phyloP scores from a whole-genome alignment of 2,329 filamentous ascomycete genomes.

The Harringtonia lauricola region DNA sequence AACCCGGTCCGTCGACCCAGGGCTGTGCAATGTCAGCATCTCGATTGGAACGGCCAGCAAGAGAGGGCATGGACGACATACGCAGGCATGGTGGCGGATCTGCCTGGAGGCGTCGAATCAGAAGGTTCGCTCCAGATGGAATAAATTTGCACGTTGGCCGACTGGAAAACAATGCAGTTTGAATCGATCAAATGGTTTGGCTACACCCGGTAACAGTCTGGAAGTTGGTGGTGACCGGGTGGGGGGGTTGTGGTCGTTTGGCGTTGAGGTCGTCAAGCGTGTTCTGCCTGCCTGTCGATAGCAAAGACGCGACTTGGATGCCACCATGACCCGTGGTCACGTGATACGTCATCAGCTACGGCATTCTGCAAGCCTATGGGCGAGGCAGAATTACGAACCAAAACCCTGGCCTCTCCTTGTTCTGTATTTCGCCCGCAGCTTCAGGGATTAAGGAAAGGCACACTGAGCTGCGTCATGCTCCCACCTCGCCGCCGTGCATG shows the following conservation, averaged over 20 bases:
- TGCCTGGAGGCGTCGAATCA: too few relatives aligned
- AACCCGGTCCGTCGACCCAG: slow-evolving; percentile 56
- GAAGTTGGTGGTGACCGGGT: not conserved
- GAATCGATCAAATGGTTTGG: too few relatives aligned
- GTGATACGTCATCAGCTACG: not conserved
- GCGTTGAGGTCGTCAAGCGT: not conserved
- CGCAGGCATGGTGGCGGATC: slow-evolving; percentile 12
- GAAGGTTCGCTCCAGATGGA: too few relatives aligned
- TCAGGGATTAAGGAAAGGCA: too few relatives aligned
- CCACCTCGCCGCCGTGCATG: too few relatives aligned
- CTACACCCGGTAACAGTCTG: too few relatives aligned
- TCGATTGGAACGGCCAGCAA: not conserved
- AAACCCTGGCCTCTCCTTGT: too few relatives aligned
- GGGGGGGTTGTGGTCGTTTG: not conserved
- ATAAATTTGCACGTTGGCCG: too few relatives aligned
- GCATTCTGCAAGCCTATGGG: not conserved
- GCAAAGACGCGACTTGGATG: not conserved
- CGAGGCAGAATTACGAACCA: too few relatives aligned
- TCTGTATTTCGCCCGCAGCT: too few relatives aligned
- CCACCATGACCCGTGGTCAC: not conserved
- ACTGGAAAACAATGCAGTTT: too few relatives aligned
- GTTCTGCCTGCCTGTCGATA: not conserved
- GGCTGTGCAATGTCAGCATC: slow-evolving; percentile 28
- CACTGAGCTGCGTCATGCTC: too few relatives aligned
- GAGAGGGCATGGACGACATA: slow-evolving; percentile 5